Conservation (phyloP, 106 monocot species). For the Acorus gramineus region DNA sequence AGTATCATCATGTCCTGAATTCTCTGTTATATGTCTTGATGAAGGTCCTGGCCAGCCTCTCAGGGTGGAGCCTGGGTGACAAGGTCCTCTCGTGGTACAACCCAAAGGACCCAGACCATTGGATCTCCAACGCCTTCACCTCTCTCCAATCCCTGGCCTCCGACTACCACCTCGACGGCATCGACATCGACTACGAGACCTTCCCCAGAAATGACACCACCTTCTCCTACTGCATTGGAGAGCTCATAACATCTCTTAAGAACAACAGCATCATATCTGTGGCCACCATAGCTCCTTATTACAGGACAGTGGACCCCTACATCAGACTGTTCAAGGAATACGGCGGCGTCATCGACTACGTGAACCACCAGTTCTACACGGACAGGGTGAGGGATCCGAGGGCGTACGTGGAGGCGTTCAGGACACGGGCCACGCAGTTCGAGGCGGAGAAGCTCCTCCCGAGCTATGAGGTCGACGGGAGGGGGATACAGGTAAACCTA, state of each 20-base stretch:
- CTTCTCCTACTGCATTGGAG: constrained; percentile 26
- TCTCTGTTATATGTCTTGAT: too few species aligned
- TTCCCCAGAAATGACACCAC: constrained; percentile 21
- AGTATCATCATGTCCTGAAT: too few species aligned
- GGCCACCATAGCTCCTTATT: constrained; percentile 25
- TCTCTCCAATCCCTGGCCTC: constrained; percentile 11
- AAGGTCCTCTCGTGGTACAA: constrained; percentile 25
- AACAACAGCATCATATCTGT: constrained; percentile 6
- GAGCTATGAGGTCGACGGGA: constrained; percentile 25
- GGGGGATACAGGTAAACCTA: constrained; percentile 8
- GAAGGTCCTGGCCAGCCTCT: constrained; percentile 24
- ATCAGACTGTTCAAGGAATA: constrained; percentile 8
- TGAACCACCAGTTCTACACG: constrained; percentile 35
- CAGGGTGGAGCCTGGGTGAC: constrained; percentile 29
- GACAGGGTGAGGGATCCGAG: constrained; percentile 7
- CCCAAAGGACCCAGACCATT: constrained; percentile 4
- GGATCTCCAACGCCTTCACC: constrained; percentile 25
- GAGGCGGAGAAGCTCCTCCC: constrained; percentile 24
- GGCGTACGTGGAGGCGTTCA: constrained; percentile 15
- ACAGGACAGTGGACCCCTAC: constrained; percentile 14
- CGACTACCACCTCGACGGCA: constrained; percentile 25
- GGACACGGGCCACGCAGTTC: constrained; percentile 14
- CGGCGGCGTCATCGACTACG: constrained; percentile 21
- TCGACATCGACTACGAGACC: constrained; percentile 31
- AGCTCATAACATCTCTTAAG: constrained; percentile 28